Evolutionary conservation across 2,329 filamentous ascomycete species (phyloP).

Genomic region (Hymenoscyphus linearis): DNA sequence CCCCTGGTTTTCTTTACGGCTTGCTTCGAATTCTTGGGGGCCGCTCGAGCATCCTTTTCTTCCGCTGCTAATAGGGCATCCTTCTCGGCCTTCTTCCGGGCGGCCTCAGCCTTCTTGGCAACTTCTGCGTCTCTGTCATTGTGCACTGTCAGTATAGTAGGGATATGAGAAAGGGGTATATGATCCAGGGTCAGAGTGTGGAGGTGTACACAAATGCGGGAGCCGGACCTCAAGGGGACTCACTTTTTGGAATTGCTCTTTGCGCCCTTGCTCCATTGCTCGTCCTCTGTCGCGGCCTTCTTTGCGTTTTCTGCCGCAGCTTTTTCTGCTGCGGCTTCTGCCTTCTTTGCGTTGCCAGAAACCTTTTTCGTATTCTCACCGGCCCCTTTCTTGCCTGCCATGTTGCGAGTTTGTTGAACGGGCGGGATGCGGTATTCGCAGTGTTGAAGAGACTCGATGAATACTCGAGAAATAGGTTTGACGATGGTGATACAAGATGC

Average conservation of each 20-base stretch:
- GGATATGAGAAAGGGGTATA: constrained; percentile 5
- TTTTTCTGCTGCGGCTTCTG: constrained; percentile 78
- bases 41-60: constrained; percentile 69
- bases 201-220: neutral
- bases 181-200: constrained; percentile 10
- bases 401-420: constrained; percentile 31
- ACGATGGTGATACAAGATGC: neutral
- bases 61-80: constrained; percentile 80
- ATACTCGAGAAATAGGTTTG: neutral
- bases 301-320: constrained; percentile 64
- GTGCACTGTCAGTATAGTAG: constrained; percentile 9
- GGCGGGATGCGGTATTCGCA: neutral
- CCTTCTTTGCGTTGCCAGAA: constrained; percentile 86
- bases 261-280: constrained; percentile 78
- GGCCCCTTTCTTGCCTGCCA: constrained; percentile 67
- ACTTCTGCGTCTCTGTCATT: constrained; percentile 70
- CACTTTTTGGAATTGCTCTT: constrained; percentile 88
- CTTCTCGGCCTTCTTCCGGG: constrained; percentile 86
- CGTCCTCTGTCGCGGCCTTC: constrained; percentile 61
- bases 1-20: constrained; percentile 65
- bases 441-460: too few relatives aligned
- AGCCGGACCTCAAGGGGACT: constrained; percentile 30
- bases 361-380: constrained; percentile 84
- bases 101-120: constrained; percentile 74
- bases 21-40: constrained; percentile 62